Evolutionary conservation across 2,329 filamentous ascomycete species (phyloP), one percentile per base, ranked within the genome.

Genomic region (Dissoconium aciculare): DNA sequence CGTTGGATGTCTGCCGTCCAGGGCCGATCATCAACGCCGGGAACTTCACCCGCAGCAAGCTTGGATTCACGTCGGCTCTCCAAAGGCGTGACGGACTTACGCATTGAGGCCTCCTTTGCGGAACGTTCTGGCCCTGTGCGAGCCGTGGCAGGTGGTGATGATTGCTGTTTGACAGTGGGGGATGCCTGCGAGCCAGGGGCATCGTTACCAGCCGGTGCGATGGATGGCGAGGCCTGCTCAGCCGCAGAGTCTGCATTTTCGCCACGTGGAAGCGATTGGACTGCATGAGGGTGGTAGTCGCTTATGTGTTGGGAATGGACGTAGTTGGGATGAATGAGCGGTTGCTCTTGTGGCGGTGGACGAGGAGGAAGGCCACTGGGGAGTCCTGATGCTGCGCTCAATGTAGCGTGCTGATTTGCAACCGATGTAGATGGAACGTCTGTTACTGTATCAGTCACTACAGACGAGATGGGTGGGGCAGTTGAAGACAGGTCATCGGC

Each of bases 1-100:
- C 69, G 68, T 48, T 81, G 73, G 32, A 69, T 64, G 34, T 75
- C 66, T 13, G 60, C 60, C 12, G 60, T 59, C 60, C 64, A 68
- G n/a, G 62, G 58, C 29, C 52, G 51, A 32, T 66, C 61, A 28
- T 66, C 64, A 35, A 62, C 58, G 25, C 58, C 39, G 10, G 45
- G 39, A 11, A 38, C 40, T 31, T 51, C 39, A 23, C 50, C 45
- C 19, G 40, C 40, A n/a, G 45, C 42, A 28, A 45, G 34, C 31
- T 45, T 46, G 35, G 30, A 40, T 30, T 52, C 50, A 12, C 48
- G 27, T 17, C 44, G 41, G 26, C 41, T 46, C 35, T 53, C 49
- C 11, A 47, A 40, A 3, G 43, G 36, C 17, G 39, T 38, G 16
- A 25, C 31, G 15, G 27, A n/a, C n/a, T n/a, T n/a, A 8, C n/a